Conservation (phyloP, 192 early-diverging fungal species). For the Coemansia sp. region DNA sequence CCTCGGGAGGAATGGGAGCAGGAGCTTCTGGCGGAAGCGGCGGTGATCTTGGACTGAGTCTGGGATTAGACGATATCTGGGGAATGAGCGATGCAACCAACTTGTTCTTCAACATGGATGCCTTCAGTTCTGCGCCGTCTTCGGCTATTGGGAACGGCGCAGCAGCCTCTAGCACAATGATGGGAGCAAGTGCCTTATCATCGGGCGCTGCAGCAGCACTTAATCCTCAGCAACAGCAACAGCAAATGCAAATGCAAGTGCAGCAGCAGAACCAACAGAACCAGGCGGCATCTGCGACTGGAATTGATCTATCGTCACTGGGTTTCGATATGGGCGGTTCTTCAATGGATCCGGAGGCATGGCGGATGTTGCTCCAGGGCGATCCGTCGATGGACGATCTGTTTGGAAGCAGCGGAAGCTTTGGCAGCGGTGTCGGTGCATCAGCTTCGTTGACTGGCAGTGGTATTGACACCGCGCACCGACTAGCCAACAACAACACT, state of each 20-base stretch:
- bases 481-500: background rate
- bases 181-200: background rate
- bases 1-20: constrained; percentile 4
- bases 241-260: background rate
- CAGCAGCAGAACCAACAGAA: background rate
- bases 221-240: background rate
- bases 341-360: constrained; percentile 37
- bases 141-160: constrained; percentile 15
- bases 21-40: background rate
- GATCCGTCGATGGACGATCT: constrained; percentile 40
- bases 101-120: constrained; percentile 54
- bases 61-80: constrained; percentile 40
- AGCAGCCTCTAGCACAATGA: background rate
- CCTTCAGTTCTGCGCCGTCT: constrained; percentile 39
- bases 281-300: constrained; percentile 2
- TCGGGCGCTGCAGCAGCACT: background rate
- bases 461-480: background rate
- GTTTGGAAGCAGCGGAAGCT: constrained; percentile 9
- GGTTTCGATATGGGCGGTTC: constrained; percentile 36
- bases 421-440: background rate
- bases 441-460: background rate
- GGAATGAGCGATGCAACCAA: constrained; percentile 35
- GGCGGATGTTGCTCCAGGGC: constrained; percentile 42
- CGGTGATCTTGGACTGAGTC: constrained; percentile 10
- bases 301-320: constrained; percentile 30